Evolutionary conservation across 1,284 basidiomycete genomes (phyloP), one percentile per base, ranked within the genome.

Genomic region (Rhodotorula sp.): DNA sequence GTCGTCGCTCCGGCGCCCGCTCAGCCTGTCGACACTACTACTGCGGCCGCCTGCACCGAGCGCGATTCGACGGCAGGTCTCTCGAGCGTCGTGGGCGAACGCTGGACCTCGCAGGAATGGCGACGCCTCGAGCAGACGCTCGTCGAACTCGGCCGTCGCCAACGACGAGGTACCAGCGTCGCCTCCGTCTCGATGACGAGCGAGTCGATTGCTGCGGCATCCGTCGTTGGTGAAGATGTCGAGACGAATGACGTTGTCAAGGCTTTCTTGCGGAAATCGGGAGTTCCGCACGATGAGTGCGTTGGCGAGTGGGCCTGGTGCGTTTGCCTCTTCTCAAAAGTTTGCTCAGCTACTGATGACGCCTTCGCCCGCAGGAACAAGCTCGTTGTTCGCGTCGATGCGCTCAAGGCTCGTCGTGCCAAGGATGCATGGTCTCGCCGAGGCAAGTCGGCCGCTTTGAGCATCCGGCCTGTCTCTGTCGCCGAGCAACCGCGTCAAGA

Each of bases 21-120:
- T 20, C 13, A 48, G 10, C 55, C 22, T 22, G 47, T 28, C 30
- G 28, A 31, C 20, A 34, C 48, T 47, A 22, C n/a, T 26, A n/a
- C 40, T n/a, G 10, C 34, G 26, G 10, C 40, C 56, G 47, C 54
- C 13, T 37, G 34, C 52, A 28, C 28, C 54, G 8, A 53, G 30
- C 22, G 15, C 26, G 26, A 44, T 4, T 44, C 40, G 13, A 44
- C 40, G 40, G 10, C 40, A 3, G 40, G 40, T 18, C 16, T 44
- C 24, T 15, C 55, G 9, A 37, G 34, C 8, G 54, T 10, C 22
- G 54, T 37, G 4, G 54, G 54, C 37, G 37, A 2, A 40, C 37
- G n/a, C n/a, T 73, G 71, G 71, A 67, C 58, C n/a, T 67, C 71
- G 55, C 48, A 37, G 34, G 69, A 73, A 10, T 73, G 71, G 71